Base-by-base conservation (phyloP, 306 rosid species). In the Lathyrus aphaca region DNA sequence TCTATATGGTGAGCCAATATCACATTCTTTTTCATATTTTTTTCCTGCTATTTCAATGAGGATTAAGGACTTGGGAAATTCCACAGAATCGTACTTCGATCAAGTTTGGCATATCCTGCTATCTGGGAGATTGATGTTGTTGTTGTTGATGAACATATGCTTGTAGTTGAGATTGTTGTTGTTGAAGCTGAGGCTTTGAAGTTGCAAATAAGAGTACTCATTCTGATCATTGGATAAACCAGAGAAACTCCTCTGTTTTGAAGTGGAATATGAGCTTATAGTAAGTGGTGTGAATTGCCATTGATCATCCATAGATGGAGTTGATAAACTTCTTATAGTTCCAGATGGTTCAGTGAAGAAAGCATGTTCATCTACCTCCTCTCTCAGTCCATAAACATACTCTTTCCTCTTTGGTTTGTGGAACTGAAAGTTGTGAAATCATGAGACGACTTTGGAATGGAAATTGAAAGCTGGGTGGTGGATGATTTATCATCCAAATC, bases 321-420 rank as follows among this genome's bases (percentile, higher is more conserved):
- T 81, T 40, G 96, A 83, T 78, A 88, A 89, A 80, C 84, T 83
- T 55, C 86, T 86, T 82, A 75, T 80, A n/a, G 80, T 82, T 65
- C 93, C 89, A 46, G 95, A 86, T 37, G 98, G 92, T 73, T 94
- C 96, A 1, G 95, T 87, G 86, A 90, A 94, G 86, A 94, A 90
- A 64, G 86, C 87, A 78, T 87, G 90, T 69, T 90, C 98, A 77
- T 81, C 93, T 46, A 82, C 91, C 56, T 86, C 94, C 66, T 88
- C 97, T 71, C 78, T 93, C 77, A 84, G 71, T 62, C 91, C 94
- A 80, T 85, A 85, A 64, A 72, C 82, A 71, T 79, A 80, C 83
- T n/a, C n/a, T n/a, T n/a, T n/a, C 89, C 90, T 69, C 71, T 64
- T 64, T 68, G 87, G 71, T 73, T 78, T 72, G 81, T 77, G 74